Conservation (phyloP, 495 filamentous ascomycete species). For the Aspergillus baeticus region DNA sequence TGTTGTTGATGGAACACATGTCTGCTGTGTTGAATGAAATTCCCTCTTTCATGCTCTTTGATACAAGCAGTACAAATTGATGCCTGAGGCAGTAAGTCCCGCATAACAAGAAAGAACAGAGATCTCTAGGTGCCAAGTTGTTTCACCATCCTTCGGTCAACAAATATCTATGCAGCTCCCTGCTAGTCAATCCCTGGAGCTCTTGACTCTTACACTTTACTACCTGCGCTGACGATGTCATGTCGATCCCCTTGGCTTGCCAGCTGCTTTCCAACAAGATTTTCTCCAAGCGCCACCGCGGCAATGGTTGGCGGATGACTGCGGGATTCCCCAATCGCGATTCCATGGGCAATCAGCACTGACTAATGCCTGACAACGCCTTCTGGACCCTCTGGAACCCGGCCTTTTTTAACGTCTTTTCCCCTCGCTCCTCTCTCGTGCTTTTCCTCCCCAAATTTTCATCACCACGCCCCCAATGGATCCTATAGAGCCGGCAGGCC, state of each 20-base stretch:
- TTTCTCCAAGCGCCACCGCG: not conserved
- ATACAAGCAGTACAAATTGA: not conserved
- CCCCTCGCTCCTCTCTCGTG: not conserved
- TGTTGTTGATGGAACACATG: no score
- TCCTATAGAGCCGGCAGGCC: constrained; percentile 41
- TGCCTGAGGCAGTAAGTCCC: not conserved
- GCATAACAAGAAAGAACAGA: not conserved
- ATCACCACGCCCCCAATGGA: constrained; percentile 32
- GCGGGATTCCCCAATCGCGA: not conserved
- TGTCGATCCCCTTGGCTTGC: not conserved
- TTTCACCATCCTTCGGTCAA: constrained; percentile 2
- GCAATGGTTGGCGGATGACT: constrained; percentile 6
- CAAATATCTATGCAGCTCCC: not conserved
- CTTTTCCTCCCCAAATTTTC: not conserved
- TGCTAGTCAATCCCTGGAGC: not conserved
- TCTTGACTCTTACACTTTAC: no score
- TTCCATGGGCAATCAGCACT: not conserved
- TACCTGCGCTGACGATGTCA: not conserved
- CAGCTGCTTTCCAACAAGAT: not conserved
- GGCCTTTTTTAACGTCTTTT: not conserved
- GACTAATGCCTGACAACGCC: not conserved
- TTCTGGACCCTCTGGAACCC: not conserved
- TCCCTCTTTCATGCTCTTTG: not conserved
- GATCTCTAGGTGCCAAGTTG: not conserved
- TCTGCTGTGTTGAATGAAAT: not conserved